Evolutionary conservation across 116 monocot species (phyloP).

Genomic region (Papilionanthe hybrid): DNA sequence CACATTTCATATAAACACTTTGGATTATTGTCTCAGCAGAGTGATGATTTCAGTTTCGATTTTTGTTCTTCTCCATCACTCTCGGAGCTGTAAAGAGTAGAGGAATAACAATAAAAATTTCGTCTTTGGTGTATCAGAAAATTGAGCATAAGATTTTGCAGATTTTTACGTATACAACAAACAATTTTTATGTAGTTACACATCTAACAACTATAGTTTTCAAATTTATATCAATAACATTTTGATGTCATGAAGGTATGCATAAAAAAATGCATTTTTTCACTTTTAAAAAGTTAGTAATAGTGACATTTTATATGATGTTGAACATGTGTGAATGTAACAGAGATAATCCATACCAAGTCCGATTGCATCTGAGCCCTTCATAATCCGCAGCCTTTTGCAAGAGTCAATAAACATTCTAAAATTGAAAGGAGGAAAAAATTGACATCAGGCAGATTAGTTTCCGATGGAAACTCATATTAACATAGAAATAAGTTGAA

Average conservation of each 20-base stretch:
- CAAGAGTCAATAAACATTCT: slow-evolving; percentile 25
- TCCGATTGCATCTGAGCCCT: slow-evolving; percentile 28
- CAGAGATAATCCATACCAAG: slow-evolving; percentile 10
- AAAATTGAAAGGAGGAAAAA: background rate
- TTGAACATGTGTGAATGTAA: no score
- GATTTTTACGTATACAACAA: no score
- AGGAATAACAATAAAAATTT: background rate
- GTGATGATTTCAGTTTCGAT: slow-evolving; percentile 5
- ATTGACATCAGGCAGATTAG: background rate
- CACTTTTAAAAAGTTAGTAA: no score
- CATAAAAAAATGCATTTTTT: no score
- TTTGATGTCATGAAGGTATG: no score
- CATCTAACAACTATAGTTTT: no score
- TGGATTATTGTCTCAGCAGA: background rate
- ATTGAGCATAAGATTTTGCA: no score
- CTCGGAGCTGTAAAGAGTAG: slow-evolving; percentile 18
- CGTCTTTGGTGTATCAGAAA: no score
- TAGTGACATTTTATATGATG: no score
- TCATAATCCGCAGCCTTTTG: slow-evolving; percentile 32
- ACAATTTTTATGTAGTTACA: no score
- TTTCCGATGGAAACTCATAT: background rate
- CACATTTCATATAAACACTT: background rate
- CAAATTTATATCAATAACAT: no score
- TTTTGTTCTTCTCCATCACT: slow-evolving; percentile 22
- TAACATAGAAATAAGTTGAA: background rate